Evolutionary conservation across 164 flowering plant genomes (phyloP), one percentile per base, ranked within the genome.

Genomic region (Platanus orientalis): DNA sequence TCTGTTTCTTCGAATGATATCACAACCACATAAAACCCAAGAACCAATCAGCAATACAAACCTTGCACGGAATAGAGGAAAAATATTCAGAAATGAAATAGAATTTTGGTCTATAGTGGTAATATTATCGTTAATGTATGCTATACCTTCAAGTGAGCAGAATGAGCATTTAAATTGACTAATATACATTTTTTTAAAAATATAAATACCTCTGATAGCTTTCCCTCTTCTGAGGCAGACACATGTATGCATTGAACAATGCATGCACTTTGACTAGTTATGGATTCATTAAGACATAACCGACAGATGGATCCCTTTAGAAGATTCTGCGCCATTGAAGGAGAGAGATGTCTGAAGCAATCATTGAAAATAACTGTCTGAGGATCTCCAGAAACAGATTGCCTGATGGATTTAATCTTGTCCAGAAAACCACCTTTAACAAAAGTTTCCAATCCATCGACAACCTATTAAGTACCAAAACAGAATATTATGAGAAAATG

Each of bases 361-460:
- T 74, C 72, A 68, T 61, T 72, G 74, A 84, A 84, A 62, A 88
- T 72, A 26, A 88, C 74, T 12, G 81, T 81, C 54, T 66, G 79
- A 36, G 75, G 79, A 59, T 69, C 73, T 58, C 78, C 81, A 40
- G 75, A 66, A 51, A 84, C 70, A n/a, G 63, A 73, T 57, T 78
- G 66, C 76, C 78, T 71, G 4, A 89, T 75, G 56, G 79, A 71
- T 61, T 79, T 80, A 28, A 84, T 36, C 10, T 53, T 66, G 68
- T 83, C 84, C 58, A 69, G 58, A 54, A 62, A 62, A 64, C 75
- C 77, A 34, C 53, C 73, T 52, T 64, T 59, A 52, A 51, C 34
- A 61, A 74, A 71, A 64, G 74, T 54, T 55, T 79, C 83, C 29
- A 79, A 71, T 66, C 83, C 91, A 73, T 92, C 95, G 51, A 92